Evolutionary conservation across 805 yeast genomes (phyloP), one percentile per base, ranked within the genome.

Genomic region (Saccharomycopsis fermentans): DNA sequence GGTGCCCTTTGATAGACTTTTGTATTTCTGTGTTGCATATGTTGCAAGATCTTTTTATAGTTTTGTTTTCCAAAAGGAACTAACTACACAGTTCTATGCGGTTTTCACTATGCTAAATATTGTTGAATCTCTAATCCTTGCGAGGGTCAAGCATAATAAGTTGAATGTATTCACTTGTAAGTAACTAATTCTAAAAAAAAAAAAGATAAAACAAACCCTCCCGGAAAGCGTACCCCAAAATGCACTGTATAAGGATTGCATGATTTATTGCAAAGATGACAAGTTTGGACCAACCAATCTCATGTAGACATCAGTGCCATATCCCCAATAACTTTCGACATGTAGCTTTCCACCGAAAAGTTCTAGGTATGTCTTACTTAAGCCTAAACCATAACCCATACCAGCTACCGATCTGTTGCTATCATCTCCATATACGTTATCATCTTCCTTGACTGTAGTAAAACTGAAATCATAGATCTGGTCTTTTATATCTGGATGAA

Each of bases 351-450:
- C 94, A 48, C 85, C 86, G 68, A 87, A 86, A 67, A 85, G 77
- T 66, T 83, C 87, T 34, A 86, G 82, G 65, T 87, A 87, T 0
- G 89, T 86, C 64, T 81, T 74, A 61, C 91, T 87, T 62, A 92
- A 73, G 6, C 98, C 98, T 58, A 92, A 71, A 0, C 99, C 99
- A 68, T 90, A 92, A 0, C 98, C 98, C 87, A 94, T 87, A 0
- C 99, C 99, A 0, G 97, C 96, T 37, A 92, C 63, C 5, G 62
- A 59, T 16, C 59, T 82, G 8, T 79, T 74, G 65, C 79, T 79
- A 21, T 58, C 64, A 8, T 59, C 70, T 37, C 55, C 58, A 50
- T 57, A 55, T 24, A 51, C 57, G 16, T 51, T 80, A 1, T 85
- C 85, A 26, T 78, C 77, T 1, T 90, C 91, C 54, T 82, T 83